These are phyloP conservation scores for Arxiozyma bovina DNA, from an alignment of 1,139 yeast genomes.

Conservation along the genomic window DNA sequence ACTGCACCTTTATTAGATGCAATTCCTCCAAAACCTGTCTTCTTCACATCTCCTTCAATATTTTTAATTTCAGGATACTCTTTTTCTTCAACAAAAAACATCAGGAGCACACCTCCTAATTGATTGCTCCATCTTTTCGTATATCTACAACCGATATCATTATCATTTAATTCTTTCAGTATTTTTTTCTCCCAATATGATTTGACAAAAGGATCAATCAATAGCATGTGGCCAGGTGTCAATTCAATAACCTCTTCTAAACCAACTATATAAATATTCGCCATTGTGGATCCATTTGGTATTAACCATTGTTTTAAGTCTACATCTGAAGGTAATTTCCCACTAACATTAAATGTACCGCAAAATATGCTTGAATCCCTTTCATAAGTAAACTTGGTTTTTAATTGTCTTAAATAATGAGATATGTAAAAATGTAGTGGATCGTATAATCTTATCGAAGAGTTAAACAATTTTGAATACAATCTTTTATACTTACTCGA, in stretches of 20 bases:
- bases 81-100: conserved; percentile 59
- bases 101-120: conserved; percentile 80
- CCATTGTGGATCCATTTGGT: conserved; percentile 34
- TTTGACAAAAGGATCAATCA: conserved; percentile 65
- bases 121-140: conserved; percentile 77
- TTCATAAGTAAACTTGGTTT: conserved; percentile 42
- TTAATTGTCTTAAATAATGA: conserved; percentile 42
- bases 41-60: conserved; percentile 71
- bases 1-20: conserved; percentile 91
- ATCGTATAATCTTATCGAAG: conserved; percentile 45
- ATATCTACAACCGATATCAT: conserved; percentile 40
- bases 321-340: conserved; percentile 43
- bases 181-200: conserved; percentile 73
- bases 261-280: conserved; percentile 76
- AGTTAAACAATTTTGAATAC: conserved; percentile 24
- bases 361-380: conserved; percentile 49
- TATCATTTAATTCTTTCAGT: conserved; percentile 44
- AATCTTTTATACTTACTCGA: conserved; percentile 25
- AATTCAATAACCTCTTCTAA: conserved; percentile 89
- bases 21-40: conserved; percentile 87
- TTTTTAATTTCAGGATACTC: conserved; percentile 58
- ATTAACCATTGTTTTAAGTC: conserved; percentile 51
- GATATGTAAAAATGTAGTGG: conserved; percentile 67
- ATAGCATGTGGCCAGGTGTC: conserved; percentile 81
- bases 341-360: conserved; percentile 68